Conservation (phyloP, 1,284 basidiomycete species). For the Xerocomus cyaneibrunnescens region DNA sequence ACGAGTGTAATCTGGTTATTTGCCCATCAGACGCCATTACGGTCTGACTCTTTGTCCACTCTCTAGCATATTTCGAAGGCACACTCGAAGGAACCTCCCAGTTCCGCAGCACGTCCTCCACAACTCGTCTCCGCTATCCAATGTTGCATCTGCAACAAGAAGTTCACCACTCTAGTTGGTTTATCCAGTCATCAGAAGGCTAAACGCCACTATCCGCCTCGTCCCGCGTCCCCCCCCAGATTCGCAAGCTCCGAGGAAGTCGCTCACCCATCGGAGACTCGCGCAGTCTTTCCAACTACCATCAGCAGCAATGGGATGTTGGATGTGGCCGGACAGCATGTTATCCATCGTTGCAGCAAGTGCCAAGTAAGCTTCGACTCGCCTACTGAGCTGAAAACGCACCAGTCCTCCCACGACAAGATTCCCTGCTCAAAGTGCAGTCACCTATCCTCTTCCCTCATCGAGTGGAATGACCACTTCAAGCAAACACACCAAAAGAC, state of each 20-base stretch:
- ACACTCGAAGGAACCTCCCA: slow-evolving; percentile 15
- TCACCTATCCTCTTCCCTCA: slow-evolving; percentile 20
- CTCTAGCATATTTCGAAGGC: slow-evolving; percentile 26
- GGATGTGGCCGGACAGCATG: slow-evolving; percentile 1
- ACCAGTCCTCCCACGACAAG: slow-evolving; percentile 22
- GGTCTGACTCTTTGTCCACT: slow-evolving; percentile 10
- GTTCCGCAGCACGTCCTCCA: not conserved
- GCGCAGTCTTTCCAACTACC: not conserved
- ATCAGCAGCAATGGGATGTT: not conserved
- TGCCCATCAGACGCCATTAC: not conserved
- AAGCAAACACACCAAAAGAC: slow-evolving; percentile 18
- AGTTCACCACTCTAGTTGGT: slow-evolving; percentile 21
- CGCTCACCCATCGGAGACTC: slow-evolving; percentile 5
- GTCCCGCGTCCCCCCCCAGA: slow-evolving; percentile 7
- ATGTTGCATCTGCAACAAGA: slow-evolving; percentile 30
- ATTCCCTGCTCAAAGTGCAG: slow-evolving; percentile 32
- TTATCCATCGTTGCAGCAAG: slow-evolving; percentile 18
- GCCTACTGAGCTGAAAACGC: slow-evolving; percentile 23
- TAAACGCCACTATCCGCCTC: slow-evolving; percentile 23
- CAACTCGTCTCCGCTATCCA: slow-evolving; percentile 7
- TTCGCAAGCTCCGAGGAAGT: slow-evolving; percentile 4
- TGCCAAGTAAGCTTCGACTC: slow-evolving; percentile 23
- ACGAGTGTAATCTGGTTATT: slow-evolving; percentile 17
- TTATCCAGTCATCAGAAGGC: slow-evolving; percentile 25
- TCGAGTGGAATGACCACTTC: slow-evolving; percentile 33